Conservation (phyloP, 1,284 basidiomycete genomes). For the Tilletia horrida region DNA sequence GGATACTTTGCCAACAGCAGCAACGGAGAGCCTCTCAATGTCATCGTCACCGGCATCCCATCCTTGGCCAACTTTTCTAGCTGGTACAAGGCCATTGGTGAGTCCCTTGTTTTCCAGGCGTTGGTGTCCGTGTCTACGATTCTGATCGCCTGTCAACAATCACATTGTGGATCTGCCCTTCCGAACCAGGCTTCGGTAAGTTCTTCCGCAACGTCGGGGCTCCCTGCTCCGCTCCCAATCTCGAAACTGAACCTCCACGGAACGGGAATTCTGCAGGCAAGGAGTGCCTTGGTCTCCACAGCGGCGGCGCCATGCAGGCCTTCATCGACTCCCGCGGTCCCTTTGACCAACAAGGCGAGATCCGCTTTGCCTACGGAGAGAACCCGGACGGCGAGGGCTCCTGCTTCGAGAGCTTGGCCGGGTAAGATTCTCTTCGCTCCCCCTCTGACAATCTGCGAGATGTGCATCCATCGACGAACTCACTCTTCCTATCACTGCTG, state of each 20-base stretch:
- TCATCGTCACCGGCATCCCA: not conserved
- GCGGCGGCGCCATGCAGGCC: conserved; percentile 65
- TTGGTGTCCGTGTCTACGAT: not conserved
- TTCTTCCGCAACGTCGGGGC: not conserved
- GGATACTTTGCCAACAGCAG: not conserved
- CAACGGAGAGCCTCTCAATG: conserved; percentile 9
- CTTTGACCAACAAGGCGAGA: conserved; percentile 58
- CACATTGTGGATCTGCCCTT: no score
- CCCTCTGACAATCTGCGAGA: no score
- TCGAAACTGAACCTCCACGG: not conserved
- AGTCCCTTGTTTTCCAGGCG: not conserved
- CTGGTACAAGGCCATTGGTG: conserved; percentile 10
- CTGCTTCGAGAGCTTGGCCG: conserved; percentile 39
- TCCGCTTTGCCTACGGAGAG: conserved; percentile 62
- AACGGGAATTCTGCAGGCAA: no score
- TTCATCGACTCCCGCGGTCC: conserved; percentile 65
- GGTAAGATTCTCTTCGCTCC: no score
- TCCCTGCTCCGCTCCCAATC: not conserved
- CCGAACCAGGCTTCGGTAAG: not conserved
- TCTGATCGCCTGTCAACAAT: no score
- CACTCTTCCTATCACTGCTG: no score
- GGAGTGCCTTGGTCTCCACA: conserved; percentile 67
- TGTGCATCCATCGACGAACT: no score
- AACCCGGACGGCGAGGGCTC: not conserved
- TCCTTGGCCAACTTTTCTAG: not conserved